Conservation (phyloP, 2,329 filamentous ascomycete genomes). For the Cladosporium sp. region DNA sequence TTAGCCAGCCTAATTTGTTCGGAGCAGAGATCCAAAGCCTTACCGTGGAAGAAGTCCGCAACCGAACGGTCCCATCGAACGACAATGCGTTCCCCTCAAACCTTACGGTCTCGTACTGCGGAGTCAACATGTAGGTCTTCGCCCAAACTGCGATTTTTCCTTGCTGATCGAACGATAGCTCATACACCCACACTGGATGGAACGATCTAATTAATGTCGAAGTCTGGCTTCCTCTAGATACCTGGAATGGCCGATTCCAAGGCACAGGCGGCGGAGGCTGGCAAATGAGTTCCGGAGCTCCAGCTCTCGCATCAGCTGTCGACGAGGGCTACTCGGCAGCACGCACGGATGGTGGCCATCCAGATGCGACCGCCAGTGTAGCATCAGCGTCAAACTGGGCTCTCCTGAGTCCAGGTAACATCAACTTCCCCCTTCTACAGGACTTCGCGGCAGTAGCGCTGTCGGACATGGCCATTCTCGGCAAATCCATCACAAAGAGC, state of each 20-base stretch:
- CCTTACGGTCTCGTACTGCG: conserved; percentile 3
- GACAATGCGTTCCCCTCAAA: neutral
- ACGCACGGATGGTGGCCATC: conserved; percentile 14
- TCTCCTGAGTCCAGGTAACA: conserved; percentile 25
- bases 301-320: conserved; percentile 20
- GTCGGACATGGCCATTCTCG: conserved; percentile 32
- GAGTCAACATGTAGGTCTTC: conserved; percentile 1
- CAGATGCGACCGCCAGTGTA: neutral
- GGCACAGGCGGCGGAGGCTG: conserved; percentile 33
- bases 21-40: conserved; percentile 4
- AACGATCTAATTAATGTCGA: conserved; percentile 21
- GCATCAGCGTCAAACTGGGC: conserved; percentile 20
- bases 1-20: neutral
- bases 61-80: neutral
- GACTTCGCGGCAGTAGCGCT: conserved; percentile 31
- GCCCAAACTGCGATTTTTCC: neutral
- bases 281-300: conserved; percentile 13
- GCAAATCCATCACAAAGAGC: conserved; percentile 22
- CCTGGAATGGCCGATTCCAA: conserved; percentile 31
- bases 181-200: conserved; percentile 6
- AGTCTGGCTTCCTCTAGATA: conserved; percentile 27
- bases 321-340: conserved; percentile 14
- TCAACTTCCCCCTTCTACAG: conserved; percentile 29
- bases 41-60: neutral
- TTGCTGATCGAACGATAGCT: neutral